A percentile compares a stretch with the other conserved stretches of the same genome.
These are phyloP conservation scores for Botrytis pseudocinerea DNA, from an alignment of 2,329 filamentous ascomycete genomes.

Conservation along the genomic window DNA sequence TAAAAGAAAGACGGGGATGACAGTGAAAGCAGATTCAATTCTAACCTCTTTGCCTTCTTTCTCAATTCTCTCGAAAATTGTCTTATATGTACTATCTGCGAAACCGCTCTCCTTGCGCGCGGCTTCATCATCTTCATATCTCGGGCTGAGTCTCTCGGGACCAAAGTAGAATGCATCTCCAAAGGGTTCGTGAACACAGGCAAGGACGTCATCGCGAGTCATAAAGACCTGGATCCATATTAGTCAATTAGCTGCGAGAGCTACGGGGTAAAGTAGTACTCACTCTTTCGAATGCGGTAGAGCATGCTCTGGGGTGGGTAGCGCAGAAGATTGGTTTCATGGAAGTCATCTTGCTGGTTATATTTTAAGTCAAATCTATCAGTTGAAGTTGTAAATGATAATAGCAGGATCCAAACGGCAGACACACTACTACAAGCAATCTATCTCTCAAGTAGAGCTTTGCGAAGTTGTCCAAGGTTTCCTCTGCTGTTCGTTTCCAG, in stretches of 20 bases:
- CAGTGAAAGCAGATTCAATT: conserved; percentile 25
- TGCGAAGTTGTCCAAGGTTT: background rate
- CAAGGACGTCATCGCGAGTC: conserved; percentile 79
- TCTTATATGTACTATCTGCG: conserved; percentile 67
- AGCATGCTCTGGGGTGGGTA: conserved; percentile 93
- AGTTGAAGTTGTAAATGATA: background rate
- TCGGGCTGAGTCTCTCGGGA: conserved; percentile 77
- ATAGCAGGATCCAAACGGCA: background rate
- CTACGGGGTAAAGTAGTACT: conserved; percentile 5
- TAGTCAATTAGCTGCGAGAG: conserved; percentile 17
- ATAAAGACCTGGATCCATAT: conserved; percentile 77
- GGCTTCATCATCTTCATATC: conserved; percentile 70
- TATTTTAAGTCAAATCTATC: conserved; percentile 4
- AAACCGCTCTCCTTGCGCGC: conserved; percentile 64
- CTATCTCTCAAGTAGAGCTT: conserved; percentile 38
- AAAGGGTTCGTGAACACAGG: conserved; percentile 92
- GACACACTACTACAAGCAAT: conserved; percentile 26
- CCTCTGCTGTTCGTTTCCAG: conserved; percentile 21
- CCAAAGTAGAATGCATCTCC: conserved; percentile 97
- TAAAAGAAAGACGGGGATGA: background rate
- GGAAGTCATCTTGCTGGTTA: conserved; percentile 56
- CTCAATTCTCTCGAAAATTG: conserved; percentile 75
- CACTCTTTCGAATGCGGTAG: conserved; percentile 95
- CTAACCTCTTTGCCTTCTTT: conserved; percentile 64
- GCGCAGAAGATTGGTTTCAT: conserved; percentile 85